Conservation (phyloP, 805 yeast genomes). For the Candida coquimbonensis region DNA sequence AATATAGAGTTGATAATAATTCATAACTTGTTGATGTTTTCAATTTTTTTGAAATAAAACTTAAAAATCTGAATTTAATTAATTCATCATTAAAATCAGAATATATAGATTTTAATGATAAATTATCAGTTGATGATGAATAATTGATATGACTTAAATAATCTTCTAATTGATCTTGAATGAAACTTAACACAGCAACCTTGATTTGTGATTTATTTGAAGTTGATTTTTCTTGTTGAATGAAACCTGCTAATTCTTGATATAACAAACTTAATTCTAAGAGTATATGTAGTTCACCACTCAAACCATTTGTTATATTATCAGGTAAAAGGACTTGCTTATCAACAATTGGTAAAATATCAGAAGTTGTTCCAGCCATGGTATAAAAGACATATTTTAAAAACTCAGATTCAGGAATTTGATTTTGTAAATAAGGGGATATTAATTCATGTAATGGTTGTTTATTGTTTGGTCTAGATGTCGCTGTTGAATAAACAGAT, state of each 20-base stretch:
- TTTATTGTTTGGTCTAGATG: constrained; percentile 4
- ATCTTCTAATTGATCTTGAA: constrained; percentile 34
- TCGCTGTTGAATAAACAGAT: constrained; percentile 28
- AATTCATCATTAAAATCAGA: constrained; percentile 43
- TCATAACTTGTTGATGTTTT: constrained; percentile 36
- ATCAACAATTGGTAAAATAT: constrained; percentile 39
- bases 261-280: constrained; percentile 72
- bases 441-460: constrained; percentile 25
- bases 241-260: constrained; percentile 32
- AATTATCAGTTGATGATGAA: constrained; percentile 32
- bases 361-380: constrained; percentile 56
- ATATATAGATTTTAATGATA: constrained; percentile 25
- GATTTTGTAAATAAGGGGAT: constrained; percentile 28
- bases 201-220: constrained; percentile 43
- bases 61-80: constrained; percentile 50
- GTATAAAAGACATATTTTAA: constrained; percentile 44
- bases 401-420: constrained; percentile 34
- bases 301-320: constrained; percentile 46
- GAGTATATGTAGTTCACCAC: constrained; percentile 47
- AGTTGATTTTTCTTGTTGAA: constrained; percentile 25
- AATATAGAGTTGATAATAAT: constrained; percentile 45
- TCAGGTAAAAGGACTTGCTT: constrained; percentile 38
- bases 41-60: constrained; percentile 33
- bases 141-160: constrained; percentile 39
- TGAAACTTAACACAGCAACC: constrained; percentile 50